Conservation (phyloP, 2,329 filamentous ascomycete genomes). For the Trichoderma lentiforme region DNA sequence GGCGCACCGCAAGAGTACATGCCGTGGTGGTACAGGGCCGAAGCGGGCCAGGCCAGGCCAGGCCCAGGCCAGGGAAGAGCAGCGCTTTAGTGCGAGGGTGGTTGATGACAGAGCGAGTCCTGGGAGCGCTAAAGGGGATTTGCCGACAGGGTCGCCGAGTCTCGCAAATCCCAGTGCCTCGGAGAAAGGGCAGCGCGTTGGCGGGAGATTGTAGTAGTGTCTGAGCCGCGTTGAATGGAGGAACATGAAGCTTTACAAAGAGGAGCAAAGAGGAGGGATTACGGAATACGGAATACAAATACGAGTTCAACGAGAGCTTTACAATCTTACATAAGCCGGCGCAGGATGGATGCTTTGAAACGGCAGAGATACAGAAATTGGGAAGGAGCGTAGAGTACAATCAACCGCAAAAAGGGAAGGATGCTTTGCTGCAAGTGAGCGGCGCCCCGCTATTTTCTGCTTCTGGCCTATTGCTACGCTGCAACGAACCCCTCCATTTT, state of each 20-base stretch:
- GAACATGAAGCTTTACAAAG: background rate
- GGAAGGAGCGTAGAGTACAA: background rate
- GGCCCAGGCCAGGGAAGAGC: background rate
- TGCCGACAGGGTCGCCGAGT: background rate
- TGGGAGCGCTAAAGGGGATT: conserved; percentile 7
- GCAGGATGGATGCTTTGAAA: background rate
- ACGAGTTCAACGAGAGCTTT: background rate
- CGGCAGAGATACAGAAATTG: background rate
- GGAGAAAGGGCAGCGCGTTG: background rate
- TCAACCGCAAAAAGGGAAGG: background rate
- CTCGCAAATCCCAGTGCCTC: background rate
- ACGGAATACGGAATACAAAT: background rate
- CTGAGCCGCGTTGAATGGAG: background rate
- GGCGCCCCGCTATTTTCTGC: conserved; percentile 10
- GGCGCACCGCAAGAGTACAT: background rate
- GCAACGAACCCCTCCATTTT: conserved; percentile 4
- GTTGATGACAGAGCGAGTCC: background rate
- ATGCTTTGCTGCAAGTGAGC: background rate
- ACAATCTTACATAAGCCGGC: background rate
- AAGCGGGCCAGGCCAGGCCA: background rate
- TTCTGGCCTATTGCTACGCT: background rate
- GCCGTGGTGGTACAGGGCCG: background rate
- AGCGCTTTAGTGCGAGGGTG: background rate
- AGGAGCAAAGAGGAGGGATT: background rate
- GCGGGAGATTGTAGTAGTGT: background rate